Conservation (phyloP, 352 stramenopile genomes). For the Halophytophthora batemanensis region DNA sequence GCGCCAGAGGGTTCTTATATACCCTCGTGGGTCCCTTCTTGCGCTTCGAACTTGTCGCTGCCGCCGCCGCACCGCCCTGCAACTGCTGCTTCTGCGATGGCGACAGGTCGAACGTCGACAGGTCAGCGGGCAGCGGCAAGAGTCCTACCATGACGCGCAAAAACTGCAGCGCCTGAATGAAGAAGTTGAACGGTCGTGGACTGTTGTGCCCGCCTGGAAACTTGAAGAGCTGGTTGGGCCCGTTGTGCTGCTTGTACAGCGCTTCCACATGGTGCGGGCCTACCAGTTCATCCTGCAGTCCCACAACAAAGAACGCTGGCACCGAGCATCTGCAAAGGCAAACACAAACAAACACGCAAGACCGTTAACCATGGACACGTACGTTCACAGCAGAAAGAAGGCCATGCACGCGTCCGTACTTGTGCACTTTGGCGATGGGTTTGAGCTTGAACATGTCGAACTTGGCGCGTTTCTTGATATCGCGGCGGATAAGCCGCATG, state of each 20-base stretch:
- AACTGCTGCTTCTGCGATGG: conserved; percentile 27
- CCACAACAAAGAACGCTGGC: conserved; percentile 76
- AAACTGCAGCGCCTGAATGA: conserved; percentile 77
- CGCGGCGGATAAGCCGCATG: conserved; percentile 71
- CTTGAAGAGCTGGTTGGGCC: conserved; percentile 76
- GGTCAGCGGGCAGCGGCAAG: conserved; percentile 55
- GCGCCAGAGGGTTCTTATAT: conserved; percentile 66
- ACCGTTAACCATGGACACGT: too few relatives aligned
- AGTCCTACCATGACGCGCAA: conserved; percentile 76
- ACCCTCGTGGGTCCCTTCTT: conserved; percentile 44
- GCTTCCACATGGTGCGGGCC: conserved; percentile 68
- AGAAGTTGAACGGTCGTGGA: conserved; percentile 71
- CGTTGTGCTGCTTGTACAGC: conserved; percentile 72
- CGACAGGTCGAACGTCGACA: conserved; percentile 45
- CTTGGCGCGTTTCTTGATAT: conserved; percentile 79
- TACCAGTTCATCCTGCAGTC: conserved; percentile 77
- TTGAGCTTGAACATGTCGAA: conserved; percentile 90
- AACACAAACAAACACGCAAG: too few relatives aligned
- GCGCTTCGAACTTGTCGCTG: conserved; percentile 16
- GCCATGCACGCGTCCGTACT: conserved; percentile 29
- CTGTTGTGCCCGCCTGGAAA: conserved; percentile 83
- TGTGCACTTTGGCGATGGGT: conserved; percentile 66
- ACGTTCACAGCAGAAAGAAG: too few relatives aligned
- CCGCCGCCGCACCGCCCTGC: conserved; percentile 5
- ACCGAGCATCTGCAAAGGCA: conserved; percentile 32